Percentiles rank a stretch among this genome's conserved stretches.
phyloP scores from a whole-genome alignment of 1,139 yeast species.

The Protomyces arabidopsidicola region DNA sequence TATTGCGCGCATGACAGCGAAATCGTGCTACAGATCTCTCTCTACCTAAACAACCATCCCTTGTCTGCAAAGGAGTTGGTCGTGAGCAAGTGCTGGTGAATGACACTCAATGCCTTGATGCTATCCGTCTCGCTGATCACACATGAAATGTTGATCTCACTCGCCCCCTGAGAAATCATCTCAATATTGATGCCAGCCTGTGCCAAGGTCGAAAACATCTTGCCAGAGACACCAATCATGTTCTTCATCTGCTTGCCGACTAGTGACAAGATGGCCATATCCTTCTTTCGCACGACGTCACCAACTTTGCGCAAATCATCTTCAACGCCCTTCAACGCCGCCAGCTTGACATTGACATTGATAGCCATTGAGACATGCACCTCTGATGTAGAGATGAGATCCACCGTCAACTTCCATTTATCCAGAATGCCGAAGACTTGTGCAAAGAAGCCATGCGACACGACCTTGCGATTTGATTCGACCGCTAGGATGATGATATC shows the following conservation, averaged over 20 bases:
- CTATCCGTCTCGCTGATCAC: conserved; percentile 83
- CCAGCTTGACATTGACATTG: conserved; percentile 55
- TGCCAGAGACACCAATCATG: conserved; percentile 92
- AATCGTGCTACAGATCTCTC: neutral
- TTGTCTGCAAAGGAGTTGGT: conserved; percentile 22
- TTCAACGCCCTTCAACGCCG: conserved; percentile 47
- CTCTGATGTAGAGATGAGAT: conserved; percentile 91
- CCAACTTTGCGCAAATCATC: conserved; percentile 76
- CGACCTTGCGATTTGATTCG: conserved; percentile 86
- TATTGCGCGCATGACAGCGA: neutral
- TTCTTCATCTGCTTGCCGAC: conserved; percentile 98
- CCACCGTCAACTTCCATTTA: conserved; percentile 80
- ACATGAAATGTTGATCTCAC: conserved; percentile 92
- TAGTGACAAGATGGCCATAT: conserved; percentile 84
- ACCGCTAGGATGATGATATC: conserved; percentile 87
- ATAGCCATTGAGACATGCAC: conserved; percentile 98
- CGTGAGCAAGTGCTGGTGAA: conserved; percentile 66
- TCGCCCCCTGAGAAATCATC: conserved; percentile 98
- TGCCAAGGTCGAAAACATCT: conserved; percentile 91
- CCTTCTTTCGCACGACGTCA: conserved; percentile 76
- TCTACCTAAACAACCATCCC: conserved; percentile 21
- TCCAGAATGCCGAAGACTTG: conserved; percentile 83
- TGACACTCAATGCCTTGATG: conserved; percentile 74
- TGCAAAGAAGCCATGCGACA: conserved; percentile 93
- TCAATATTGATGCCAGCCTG: conserved; percentile 90